Conservation (phyloP, 441 rosid species). For the Lepidium campestre region DNA sequence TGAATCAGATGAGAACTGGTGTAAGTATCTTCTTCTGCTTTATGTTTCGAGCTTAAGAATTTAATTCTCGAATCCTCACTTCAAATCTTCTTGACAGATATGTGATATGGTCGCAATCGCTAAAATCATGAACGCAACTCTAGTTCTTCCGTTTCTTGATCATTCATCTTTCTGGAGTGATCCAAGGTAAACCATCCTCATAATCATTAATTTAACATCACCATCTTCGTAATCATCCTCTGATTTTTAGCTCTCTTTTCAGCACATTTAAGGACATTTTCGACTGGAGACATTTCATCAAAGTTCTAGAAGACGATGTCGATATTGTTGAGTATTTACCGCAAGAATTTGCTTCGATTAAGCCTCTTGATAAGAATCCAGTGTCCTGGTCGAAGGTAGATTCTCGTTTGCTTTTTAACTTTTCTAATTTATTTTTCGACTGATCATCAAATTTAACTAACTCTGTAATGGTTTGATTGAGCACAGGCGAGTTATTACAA, state of each 20-base stretch:
- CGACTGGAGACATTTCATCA: constrained; percentile 52
- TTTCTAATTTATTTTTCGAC: neutral
- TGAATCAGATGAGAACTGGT: constrained; percentile 97
- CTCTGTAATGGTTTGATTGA: constrained; percentile 2
- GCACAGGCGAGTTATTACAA: constrained; percentile 50
- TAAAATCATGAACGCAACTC: constrained; percentile 58
- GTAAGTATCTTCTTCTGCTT: constrained; percentile 39
- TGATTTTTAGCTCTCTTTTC: neutral
- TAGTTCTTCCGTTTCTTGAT: constrained; percentile 65
- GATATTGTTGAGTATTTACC: constrained; percentile 49
- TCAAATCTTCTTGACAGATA: constrained; percentile 33
- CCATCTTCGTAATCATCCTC: neutral
- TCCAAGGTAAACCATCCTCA: constrained; percentile 40
- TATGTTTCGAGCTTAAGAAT: neutral
- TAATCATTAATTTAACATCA: neutral
- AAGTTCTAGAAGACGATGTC: constrained; percentile 45
- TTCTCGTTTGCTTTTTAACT: neutral
- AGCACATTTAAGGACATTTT: constrained; percentile 66
- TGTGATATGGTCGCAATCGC: constrained; percentile 69
- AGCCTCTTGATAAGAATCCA: constrained; percentile 42
- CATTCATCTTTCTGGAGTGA: constrained; percentile 73
- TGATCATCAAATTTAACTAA: too few relatives aligned
- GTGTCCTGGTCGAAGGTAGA: constrained; percentile 63
- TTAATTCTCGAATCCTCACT: neutral
- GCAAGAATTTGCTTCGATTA: constrained; percentile 21